Evolutionary conservation across 805 yeast species (phyloP).

Genomic region (Myxozyma kluyveri): DNA sequence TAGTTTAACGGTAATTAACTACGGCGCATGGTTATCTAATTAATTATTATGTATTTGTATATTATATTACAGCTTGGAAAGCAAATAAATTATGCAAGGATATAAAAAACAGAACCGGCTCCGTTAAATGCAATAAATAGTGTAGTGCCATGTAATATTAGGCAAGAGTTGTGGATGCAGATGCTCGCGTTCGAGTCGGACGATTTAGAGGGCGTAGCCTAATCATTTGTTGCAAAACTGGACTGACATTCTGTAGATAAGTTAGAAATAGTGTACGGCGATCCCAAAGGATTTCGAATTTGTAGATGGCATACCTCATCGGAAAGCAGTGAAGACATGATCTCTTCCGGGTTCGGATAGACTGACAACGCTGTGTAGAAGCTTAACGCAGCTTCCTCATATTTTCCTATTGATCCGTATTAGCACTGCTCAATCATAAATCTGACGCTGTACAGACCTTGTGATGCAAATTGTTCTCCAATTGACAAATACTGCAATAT

Average conservation of each 20-base stretch:
- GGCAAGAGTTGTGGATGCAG: no score
- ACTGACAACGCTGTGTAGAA: conserved; percentile 92
- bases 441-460: not conserved
- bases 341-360: conserved; percentile 92
- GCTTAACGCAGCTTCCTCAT: conserved; percentile 75
- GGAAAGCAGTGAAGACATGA: conserved; percentile 44
- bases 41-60: no score
- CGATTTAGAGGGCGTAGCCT: conserved; percentile 15
- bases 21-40: no score
- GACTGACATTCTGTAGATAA: conserved; percentile 13
- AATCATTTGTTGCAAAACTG: conserved; percentile 9
- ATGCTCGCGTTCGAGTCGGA: not conserved
- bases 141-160: not conserved
- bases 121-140: not conserved
- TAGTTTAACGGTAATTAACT: no score
- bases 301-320: conserved; percentile 16
- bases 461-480: conserved; percentile 5
- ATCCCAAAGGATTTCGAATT: not conserved
- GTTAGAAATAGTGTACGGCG: not conserved
- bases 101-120: not conserved
- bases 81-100: not conserved
- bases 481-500: conserved; percentile 8
- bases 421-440: no score
- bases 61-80: not conserved
- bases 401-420: conserved; percentile 43